Conservation (phyloP, 106 monocot species). For the Xerophyta viscosa region DNA sequence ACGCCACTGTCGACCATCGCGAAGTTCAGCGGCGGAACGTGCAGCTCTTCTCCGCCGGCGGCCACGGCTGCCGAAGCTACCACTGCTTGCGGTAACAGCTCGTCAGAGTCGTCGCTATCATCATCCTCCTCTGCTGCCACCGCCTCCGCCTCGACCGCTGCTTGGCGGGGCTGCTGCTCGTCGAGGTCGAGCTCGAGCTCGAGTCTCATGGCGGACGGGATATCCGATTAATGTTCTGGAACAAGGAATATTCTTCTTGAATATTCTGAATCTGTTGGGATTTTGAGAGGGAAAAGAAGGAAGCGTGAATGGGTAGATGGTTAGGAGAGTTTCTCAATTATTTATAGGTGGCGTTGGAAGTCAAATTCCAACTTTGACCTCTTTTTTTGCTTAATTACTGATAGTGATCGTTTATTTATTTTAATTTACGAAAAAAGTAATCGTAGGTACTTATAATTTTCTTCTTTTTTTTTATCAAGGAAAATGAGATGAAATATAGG, state of each 20-base stretch:
- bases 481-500: too few species aligned
- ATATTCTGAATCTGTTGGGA: constrained; percentile 2
- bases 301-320: not conserved
- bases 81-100: not conserved
- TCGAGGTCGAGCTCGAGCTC: not conserved
- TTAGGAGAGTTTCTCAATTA: too few species aligned
- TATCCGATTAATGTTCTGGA: too few species aligned
- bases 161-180: not conserved
- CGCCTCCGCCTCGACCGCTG: not conserved
- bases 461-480: too few species aligned
- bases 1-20: constrained; percentile 40
- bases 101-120: not conserved
- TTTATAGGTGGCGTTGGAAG: too few species aligned
- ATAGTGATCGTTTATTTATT: too few species aligned
- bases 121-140: not conserved
- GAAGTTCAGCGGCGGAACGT: constrained; percentile 42
- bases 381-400: too few species aligned
- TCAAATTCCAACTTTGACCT: too few species aligned
- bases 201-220: constrained; percentile 3
- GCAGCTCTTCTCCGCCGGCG: constrained; percentile 2
- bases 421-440: too few species aligned
- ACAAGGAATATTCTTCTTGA: not conserved
- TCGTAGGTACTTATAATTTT: too few species aligned
- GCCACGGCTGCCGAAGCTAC: not conserved
- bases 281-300: not conserved